phyloP scores from a whole-genome alignment of 1,284 basidiomycete species.

The Sporisorium sorghi region DNA sequence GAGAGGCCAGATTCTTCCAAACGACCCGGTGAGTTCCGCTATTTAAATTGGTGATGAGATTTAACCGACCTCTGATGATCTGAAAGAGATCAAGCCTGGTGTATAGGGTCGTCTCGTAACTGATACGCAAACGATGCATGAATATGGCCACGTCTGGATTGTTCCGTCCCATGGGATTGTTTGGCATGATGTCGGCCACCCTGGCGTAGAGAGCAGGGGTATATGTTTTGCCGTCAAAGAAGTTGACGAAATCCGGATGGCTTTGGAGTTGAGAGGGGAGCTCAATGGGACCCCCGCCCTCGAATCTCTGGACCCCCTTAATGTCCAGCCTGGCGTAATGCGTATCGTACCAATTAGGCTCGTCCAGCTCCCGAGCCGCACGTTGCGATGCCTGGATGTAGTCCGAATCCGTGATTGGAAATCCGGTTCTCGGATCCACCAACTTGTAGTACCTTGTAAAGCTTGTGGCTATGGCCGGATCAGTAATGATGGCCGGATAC shows the following conservation, averaged over 20 bases:
- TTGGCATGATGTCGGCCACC: not conserved
- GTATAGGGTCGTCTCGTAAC: not conserved
- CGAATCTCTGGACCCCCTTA: too few relatives aligned
- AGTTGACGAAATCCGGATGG: conserved; percentile 5
- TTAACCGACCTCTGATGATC: conserved; percentile 8
- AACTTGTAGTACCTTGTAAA: too few relatives aligned
- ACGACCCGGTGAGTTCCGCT: not conserved
- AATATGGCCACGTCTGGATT: conserved; percentile 30
- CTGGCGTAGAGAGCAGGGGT: conserved; percentile 7
- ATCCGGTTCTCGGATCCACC: too few relatives aligned
- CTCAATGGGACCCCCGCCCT: not conserved
- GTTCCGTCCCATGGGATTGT: not conserved
- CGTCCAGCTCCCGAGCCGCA: too few relatives aligned
- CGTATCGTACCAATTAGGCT: not conserved
- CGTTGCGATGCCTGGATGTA: too few relatives aligned
- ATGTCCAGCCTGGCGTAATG: not conserved
- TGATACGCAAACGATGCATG: conserved; percentile 11
- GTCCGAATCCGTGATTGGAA: too few relatives aligned
- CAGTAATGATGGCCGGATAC: not conserved
- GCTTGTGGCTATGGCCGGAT: not conserved
- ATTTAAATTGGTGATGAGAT: too few relatives aligned
- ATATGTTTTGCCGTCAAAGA: conserved; percentile 1
- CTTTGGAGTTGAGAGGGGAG: not conserved
- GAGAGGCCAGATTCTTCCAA: not conserved
- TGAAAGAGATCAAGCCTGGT: conserved; percentile 5